A percentile compares a stretch with the other conserved stretches of the same genome.
Evolutionary conservation across 2,329 filamentous ascomycete genomes (phyloP).

Genomic region (Fusarium proliferatum): DNA sequence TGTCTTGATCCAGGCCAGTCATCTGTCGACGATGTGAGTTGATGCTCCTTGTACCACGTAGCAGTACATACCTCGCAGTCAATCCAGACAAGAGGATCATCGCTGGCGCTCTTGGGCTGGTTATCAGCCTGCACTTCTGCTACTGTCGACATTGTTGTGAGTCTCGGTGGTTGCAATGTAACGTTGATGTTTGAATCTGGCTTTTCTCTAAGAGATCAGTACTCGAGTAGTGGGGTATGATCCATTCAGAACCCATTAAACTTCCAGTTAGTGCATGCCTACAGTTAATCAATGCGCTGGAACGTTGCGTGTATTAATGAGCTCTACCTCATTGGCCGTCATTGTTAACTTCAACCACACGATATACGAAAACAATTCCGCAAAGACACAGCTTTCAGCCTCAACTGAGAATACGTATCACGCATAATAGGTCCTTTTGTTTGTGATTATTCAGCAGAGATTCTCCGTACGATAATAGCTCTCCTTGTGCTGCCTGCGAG

Average conservation of each 20-base stretch:
- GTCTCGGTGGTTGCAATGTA: conserved; percentile 24
- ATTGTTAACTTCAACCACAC: conserved; percentile 7
- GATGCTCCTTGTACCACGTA: conserved; percentile 12
- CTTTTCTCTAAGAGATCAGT: conserved; percentile 22
- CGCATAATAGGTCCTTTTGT: not conserved
- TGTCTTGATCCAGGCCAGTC: conserved; percentile 77
- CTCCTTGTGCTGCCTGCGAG: conserved; percentile 4
- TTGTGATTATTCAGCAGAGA: not conserved
- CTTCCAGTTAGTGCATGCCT: not conserved
- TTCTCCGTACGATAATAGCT: not conserved
- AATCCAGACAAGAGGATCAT: conserved; percentile 84
- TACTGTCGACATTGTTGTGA: conserved; percentile 24
- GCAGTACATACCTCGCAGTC: conserved; percentile 65
- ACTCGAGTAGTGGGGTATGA: conserved; percentile 25
- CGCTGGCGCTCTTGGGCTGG: conserved; percentile 45
- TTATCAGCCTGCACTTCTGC: conserved; percentile 26
- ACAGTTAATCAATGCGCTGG: conserved; percentile 36
- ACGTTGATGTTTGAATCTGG: conserved; percentile 12
- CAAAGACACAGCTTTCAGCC: not conserved
- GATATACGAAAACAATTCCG: conserved; percentile 23
- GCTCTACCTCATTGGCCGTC: conserved; percentile 31
- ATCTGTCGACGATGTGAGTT: conserved; percentile 68
- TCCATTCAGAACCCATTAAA: conserved; percentile 16
- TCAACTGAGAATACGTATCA: not conserved
- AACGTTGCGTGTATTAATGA: conserved; percentile 48